phyloP scores from a whole-genome alignment of 2,329 filamentous ascomycete genomes.

The Gnomoniopsis sp. region DNA sequence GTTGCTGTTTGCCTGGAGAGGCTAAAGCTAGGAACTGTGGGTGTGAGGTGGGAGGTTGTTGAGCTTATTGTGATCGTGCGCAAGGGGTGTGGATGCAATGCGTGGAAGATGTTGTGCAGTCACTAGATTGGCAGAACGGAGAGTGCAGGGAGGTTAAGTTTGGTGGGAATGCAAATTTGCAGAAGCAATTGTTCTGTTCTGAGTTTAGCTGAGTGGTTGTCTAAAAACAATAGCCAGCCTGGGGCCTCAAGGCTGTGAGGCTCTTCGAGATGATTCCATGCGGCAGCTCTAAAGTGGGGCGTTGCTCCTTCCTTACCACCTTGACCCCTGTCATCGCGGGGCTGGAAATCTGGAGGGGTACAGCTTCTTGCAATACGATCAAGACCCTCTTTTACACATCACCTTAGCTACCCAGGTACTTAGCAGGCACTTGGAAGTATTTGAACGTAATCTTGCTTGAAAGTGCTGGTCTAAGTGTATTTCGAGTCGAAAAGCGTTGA shows the following conservation, averaged over 20 bases:
- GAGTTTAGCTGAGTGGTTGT: neutral
- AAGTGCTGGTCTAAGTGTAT: too few relatives aligned
- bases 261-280: constrained; percentile 17
- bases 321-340: constrained; percentile 6
- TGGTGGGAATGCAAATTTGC: neutral
- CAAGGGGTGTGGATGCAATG: neutral
- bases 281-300: constrained; percentile 13
- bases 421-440: too few relatives aligned
- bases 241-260: neutral
- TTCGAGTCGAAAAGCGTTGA: too few relatives aligned
- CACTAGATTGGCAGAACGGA: too few relatives aligned
- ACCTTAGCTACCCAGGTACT: too few relatives aligned
- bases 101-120: neutral
- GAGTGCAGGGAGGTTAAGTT: neutral
- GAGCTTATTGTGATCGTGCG: neutral
- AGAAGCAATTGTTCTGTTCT: neutral
- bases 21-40: neutral
- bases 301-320: constrained; percentile 1
- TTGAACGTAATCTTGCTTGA: too few relatives aligned
- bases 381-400: too few relatives aligned
- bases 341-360: neutral
- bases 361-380: constrained; percentile 1
- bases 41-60: constrained; percentile 2
- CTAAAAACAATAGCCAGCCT: neutral
- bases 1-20: too few relatives aligned